These are phyloP conservation scores for Lactarius akahatsu DNA, from an alignment of 768 basidiomycete species.

Conservation along the genomic window DNA sequence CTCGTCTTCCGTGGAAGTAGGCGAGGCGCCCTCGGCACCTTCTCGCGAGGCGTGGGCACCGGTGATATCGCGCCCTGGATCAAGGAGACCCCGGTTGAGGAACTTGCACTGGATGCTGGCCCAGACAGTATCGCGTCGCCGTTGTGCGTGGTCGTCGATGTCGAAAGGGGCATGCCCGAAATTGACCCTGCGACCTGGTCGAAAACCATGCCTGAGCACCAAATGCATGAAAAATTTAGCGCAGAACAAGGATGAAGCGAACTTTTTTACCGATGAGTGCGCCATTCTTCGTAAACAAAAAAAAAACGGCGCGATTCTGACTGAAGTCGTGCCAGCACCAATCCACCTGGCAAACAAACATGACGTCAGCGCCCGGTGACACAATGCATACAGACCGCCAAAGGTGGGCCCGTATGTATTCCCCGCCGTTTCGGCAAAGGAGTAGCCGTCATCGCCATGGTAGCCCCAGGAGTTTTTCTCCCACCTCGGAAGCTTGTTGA, in stretches of 20 bases:
- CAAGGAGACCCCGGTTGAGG: constrained; percentile 44
- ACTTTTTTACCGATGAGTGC: constrained; percentile 53
- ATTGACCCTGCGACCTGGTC: constrained; percentile 77
- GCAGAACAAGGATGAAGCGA: constrained; percentile 8
- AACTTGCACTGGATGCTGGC: constrained; percentile 58
- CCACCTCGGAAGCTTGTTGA: constrained; percentile 82
- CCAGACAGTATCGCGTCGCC: constrained; percentile 67
- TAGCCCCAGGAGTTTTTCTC: constrained; percentile 88
- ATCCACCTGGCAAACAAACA: constrained; percentile 60
- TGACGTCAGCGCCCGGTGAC: not conserved
- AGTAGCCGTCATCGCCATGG: constrained; percentile 84
- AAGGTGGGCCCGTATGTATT: constrained; percentile 75
- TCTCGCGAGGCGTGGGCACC: constrained; percentile 10
- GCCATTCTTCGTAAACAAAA: constrained; percentile 80
- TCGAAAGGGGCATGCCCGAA: constrained; percentile 90
- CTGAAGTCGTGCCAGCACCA: constrained; percentile 90
- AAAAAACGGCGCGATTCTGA: constrained; percentile 72
- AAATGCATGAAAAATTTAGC: constrained; percentile 20
- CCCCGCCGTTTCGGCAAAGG: constrained; percentile 72
- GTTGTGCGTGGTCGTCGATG: constrained; percentile 82
- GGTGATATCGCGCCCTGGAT: constrained; percentile 24
- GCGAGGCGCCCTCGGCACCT: constrained; percentile 45
- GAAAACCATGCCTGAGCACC: constrained; percentile 57
- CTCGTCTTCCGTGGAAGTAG: constrained; percentile 43
- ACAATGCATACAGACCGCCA: constrained; percentile 55